Conservation (phyloP, 805 yeast species). For the Suhomyces emberorum region DNA sequence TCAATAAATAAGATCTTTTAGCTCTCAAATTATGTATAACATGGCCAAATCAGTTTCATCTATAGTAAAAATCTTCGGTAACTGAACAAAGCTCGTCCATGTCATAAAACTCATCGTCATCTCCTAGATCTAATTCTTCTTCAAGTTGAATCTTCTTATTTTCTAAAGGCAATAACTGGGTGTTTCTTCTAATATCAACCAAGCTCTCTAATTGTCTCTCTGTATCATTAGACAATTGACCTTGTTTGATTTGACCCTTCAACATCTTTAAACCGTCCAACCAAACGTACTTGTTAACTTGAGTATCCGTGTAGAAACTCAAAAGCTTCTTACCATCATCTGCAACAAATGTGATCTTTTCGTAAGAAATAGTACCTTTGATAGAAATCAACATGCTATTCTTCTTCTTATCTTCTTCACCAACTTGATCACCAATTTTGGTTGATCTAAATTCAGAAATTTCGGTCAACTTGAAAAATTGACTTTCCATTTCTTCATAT, state of each 20-base stretch:
- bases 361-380: constrained; percentile 54
- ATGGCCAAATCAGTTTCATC: no score
- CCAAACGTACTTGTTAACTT: constrained; percentile 69
- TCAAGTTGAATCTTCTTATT: constrained; percentile 15
- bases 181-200: constrained; percentile 35
- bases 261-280: constrained; percentile 67
- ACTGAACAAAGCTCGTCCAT: constrained; percentile 22
- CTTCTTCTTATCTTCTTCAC: constrained; percentile 42
- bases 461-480: constrained; percentile 48
- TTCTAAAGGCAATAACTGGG: constrained; percentile 39
- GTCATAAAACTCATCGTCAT: constrained; percentile 28
- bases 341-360: constrained; percentile 51
- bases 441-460: constrained; percentile 50
- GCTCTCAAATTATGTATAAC: no score
- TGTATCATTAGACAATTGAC: constrained; percentile 36
- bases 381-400: constrained; percentile 50
- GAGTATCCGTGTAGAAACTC: constrained; percentile 66
- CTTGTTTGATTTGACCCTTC: constrained; percentile 29
- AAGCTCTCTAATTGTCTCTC: constrained; percentile 32
- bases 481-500: constrained; percentile 54
- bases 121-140: constrained; percentile 21
- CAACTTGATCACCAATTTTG: constrained; percentile 42
- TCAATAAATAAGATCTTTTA: no score
- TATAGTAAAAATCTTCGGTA: constrained; percentile 24
- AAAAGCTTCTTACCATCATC: constrained; percentile 43